phyloP scores from a whole-genome alignment of 192 early-diverging fungal genomes.

The Umbelopsis isabellina region DNA sequence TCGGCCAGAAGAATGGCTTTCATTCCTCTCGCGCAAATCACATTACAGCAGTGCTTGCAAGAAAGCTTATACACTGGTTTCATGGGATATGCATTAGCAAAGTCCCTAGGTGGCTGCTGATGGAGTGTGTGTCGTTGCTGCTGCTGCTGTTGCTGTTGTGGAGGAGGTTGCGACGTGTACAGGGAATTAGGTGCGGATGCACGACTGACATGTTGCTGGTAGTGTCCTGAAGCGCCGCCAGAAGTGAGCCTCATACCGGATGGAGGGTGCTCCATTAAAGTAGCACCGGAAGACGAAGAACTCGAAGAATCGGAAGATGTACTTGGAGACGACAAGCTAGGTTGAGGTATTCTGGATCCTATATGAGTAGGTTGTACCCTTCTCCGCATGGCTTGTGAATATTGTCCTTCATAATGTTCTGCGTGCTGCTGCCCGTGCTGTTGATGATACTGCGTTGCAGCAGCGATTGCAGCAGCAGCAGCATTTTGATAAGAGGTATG shows the following conservation, averaged over 20 bases:
- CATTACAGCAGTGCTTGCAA: conserved; percentile 66
- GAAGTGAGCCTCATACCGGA: neutral
- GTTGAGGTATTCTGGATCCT: conserved; percentile 13
- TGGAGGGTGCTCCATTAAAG: neutral
- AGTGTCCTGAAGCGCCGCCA: neutral
- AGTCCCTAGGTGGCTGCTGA: conserved; percentile 3
- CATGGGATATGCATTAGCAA: conserved; percentile 40
- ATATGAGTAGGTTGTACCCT: conserved; percentile 9
- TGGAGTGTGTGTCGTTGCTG: neutral
- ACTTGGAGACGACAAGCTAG: neutral
- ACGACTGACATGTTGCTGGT: neutral
- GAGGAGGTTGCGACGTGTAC: neutral
- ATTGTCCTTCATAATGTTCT: conserved; percentile 6
- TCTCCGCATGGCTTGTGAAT: neutral
- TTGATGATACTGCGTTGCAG: conserved; percentile 7
- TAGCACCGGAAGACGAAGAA: neutral
- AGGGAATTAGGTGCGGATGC: neutral
- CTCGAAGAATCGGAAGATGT: neutral
- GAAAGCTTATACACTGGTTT: conserved; percentile 73
- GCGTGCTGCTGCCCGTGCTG: neutral
- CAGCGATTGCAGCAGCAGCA: conserved; percentile 9
- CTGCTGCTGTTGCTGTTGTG: neutral
- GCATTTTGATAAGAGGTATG: conserved; percentile 3
- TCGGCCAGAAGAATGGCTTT: conserved; percentile 82
- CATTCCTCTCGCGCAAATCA: conserved; percentile 76